Conservation (phyloP, 2,329 filamentous ascomycete species). For the Lasiodiplodia sp. region DNA sequence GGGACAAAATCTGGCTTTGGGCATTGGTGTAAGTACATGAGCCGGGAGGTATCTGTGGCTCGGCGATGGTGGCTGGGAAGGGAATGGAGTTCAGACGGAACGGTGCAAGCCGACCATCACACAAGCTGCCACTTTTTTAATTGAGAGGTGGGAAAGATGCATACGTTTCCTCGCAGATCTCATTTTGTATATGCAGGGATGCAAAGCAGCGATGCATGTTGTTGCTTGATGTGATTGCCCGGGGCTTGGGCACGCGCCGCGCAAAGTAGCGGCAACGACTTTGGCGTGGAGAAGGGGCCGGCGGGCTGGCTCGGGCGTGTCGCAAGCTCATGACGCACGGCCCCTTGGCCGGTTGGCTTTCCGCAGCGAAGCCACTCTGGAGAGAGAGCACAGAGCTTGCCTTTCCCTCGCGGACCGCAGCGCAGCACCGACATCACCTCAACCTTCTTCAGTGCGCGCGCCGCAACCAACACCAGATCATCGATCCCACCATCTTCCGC, state of each 20-base stretch:
- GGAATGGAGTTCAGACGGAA: slow-evolving; percentile 6
- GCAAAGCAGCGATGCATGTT: background rate
- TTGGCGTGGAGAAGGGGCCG: background rate
- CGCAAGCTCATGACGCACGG: slow-evolving; percentile 28
- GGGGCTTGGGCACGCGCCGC: background rate
- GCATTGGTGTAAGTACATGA: background rate
- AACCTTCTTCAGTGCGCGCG: background rate
- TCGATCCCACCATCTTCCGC: slow-evolving; percentile 1
- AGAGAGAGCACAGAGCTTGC: slow-evolving; percentile 15
- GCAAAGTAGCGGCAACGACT: background rate
- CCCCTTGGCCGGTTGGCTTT: slow-evolving; percentile 8
- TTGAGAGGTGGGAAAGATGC: slow-evolving; percentile 9
- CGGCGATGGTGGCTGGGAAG: slow-evolving; percentile 2
- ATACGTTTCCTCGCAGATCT: slow-evolving; percentile 6
- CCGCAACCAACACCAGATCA: slow-evolving; percentile 1
- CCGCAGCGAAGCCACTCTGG: slow-evolving; percentile 9
- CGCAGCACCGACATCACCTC: background rate
- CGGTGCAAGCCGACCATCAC: slow-evolving; percentile 1
- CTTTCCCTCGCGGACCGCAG: slow-evolving; percentile 2
- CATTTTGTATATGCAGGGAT: slow-evolving; percentile 5
- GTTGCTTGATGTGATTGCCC: background rate
- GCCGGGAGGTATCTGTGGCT: background rate
- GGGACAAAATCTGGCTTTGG: background rate
- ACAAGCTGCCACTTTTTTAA: background rate
- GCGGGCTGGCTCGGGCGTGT: background rate